Base-by-base conservation (phyloP, 2,329 filamentous ascomycete genomes). In the Apiospora marii region DNA sequence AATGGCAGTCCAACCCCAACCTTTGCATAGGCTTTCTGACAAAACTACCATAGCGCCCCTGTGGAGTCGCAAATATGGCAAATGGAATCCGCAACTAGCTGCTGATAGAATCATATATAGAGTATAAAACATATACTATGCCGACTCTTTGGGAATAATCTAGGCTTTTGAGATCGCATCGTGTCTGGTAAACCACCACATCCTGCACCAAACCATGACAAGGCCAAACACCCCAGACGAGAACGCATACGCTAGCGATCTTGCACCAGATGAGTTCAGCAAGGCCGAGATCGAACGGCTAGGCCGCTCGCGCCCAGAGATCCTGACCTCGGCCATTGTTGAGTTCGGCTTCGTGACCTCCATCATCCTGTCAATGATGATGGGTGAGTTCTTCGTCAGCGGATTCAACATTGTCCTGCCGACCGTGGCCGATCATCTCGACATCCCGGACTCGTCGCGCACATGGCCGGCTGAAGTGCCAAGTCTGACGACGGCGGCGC, bases 321-420 rank as follows among this genome's bases (percentile, higher is more conserved):
- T 80, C 30, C 90, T 92, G 78, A 78, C 80, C 6, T 85, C 85
- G 2, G 78, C 83, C 41, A 86, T 84, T 80, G 80, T 87, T 4
- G 90, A 92, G 76, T 74, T 87, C n/a, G 86, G 85, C 4, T 92
- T 92, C 77, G 86, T 89, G 76, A 87, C 90, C 75, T 87, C 89
- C 0, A 84, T 91, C 44, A 80, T 90, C 13, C 85, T 89, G 78
- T 90, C 88, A 27, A 87, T 90, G 81, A 86, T 90, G 71, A 84
- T 91, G 72, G 77, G 90, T 86, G 93, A 95, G 83, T 95, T 92
- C 81, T 93, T 92, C 79, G 88, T 96, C 69, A 93, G 91, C 67
- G 94, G 94, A 44, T 96, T 95, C 80, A 89, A 88, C 73, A 92
- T 92, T 76, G 88, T 96, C 37, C 82, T 95, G 0, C 93, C 94